A percentile compares a stretch with the other conserved stretches of the same genome.
Evolutionary conservation across 1,284 basidiomycete species (phyloP).

Genomic region (Stereum hirsutum): DNA sequence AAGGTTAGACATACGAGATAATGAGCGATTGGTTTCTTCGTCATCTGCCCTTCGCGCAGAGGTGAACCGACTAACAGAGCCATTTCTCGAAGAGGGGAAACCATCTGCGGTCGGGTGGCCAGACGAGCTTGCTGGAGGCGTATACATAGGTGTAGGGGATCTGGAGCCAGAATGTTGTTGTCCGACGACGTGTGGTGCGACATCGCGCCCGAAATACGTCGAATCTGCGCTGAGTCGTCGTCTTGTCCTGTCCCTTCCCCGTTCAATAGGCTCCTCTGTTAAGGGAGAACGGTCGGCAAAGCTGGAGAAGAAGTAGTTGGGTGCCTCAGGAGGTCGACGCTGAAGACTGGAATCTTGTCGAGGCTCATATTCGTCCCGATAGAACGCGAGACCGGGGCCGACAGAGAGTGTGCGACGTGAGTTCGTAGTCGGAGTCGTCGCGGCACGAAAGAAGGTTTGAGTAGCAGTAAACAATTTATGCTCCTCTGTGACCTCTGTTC

Average conservation of each 20-base stretch:
- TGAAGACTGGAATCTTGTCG: too few species aligned
- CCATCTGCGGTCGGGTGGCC: too few species aligned
- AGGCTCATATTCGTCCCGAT: constrained; percentile 21
- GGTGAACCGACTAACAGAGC: too few species aligned
- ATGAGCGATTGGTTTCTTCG: too few species aligned
- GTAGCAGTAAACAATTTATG: constrained; percentile 69
- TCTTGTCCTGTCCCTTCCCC: constrained; percentile 15
- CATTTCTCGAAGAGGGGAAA: too few species aligned
- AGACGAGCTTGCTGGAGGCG: too few species aligned
- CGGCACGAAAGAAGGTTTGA: constrained; percentile 66
- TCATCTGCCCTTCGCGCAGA: too few species aligned
- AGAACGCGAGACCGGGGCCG: constrained; percentile 55
- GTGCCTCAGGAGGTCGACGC: background rate
- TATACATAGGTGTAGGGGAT: constrained; percentile 21
- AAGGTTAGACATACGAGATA: background rate
- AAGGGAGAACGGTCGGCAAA: constrained; percentile 3
- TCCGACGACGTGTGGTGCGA: constrained; percentile 19
- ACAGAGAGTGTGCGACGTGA: constrained; percentile 63
- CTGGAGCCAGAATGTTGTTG: constrained; percentile 17
- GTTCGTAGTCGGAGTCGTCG: constrained; percentile 17
- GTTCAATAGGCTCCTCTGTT: constrained; percentile 13
- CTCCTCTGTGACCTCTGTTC: constrained; percentile 77
- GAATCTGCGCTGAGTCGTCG: constrained; percentile 26
- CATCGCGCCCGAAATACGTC: constrained; percentile 20
- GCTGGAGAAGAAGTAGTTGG: background rate